phyloP scores from a whole-genome alignment of 228 moss, liverwort and hornwort species.

The Sphagnum magellanicum region DNA sequence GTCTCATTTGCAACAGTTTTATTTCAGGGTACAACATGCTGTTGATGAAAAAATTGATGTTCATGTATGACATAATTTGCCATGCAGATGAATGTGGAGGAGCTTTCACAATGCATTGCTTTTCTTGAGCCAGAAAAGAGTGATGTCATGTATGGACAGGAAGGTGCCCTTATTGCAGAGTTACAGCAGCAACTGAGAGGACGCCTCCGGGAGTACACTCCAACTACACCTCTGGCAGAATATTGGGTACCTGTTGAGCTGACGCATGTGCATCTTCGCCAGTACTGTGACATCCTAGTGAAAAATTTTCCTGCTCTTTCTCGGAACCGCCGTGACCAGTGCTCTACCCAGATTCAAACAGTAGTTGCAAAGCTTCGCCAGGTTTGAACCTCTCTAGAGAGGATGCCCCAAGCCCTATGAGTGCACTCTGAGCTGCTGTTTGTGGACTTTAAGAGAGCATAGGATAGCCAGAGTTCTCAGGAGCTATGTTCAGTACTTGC shows the following conservation, averaged over 20 bases:
- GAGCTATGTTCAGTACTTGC: no score
- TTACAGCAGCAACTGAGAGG: conserved; percentile 31
- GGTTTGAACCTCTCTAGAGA: conserved; percentile 10
- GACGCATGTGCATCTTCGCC: conserved; percentile 40
- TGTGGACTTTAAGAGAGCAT: no score
- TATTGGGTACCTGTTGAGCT: conserved; percentile 66
- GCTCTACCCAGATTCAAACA: conserved; percentile 31
- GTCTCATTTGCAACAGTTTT: no score
- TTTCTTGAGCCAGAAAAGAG: conserved; percentile 43
- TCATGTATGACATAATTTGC: no score
- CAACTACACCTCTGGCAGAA: conserved; percentile 40
- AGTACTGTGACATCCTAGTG: conserved; percentile 53
- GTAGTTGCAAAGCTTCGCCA: conserved; percentile 53
- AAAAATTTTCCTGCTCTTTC: conserved; percentile 48
- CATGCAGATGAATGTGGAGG: conserved; percentile 51
- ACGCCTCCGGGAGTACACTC: conserved; percentile 42
- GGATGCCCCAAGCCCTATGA: no score
- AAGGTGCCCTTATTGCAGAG: conserved; percentile 30
- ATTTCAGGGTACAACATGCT: no score
- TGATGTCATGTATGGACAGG: conserved; percentile 20
- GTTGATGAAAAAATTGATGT: no score
- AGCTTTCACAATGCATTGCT: conserved; percentile 36
- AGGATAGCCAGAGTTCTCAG: no score
- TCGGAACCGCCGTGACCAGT: conserved; percentile 32
- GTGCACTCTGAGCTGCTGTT: no score